Base-by-base conservation (phyloP, 257 asterid genomes). In the Ilex asprella region DNA sequence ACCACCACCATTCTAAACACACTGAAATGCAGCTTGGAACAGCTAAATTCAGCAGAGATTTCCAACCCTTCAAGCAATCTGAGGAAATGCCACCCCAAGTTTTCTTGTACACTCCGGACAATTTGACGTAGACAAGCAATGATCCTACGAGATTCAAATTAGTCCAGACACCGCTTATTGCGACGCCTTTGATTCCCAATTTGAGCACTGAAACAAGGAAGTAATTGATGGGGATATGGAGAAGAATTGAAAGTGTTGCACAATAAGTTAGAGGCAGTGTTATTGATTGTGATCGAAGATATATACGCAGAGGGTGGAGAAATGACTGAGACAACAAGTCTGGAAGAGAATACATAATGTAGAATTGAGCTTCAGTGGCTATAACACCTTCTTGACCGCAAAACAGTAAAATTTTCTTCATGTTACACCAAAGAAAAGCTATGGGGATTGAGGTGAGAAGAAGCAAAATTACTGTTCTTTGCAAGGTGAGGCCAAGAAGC, bases 1-100 rank as follows among this genome's bases (percentile, higher is more conserved):
- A 89, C 97, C 97, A 89, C 97, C 97, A 89, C 97, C 97, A 89
- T 50, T 89, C 97, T 0, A 89, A 75, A 39, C 97, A 89, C 0
- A 89, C 95, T 0, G 95, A 86, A 67, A 89, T 63, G 80, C 97
- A 89, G 80, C 94, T 89, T 0, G 95, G 95, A 12, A 89, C 67
- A 10, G 95, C 92, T 9, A 89, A 66, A 59, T 75, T 58, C 13
- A 86, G 29, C 12, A 89, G 74, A 0, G 81, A 49, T 68, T 79
- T 82, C 91, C 93, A 89, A 1, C 82, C 95, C 50, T 55, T 81
- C 1, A 86, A 50, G 67, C 91, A 86, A 32, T 89, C 89, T 15
- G 30, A 30, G 0, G 87, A 75, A 0, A 84, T 12, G 2, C 82
- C 77, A 30, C 60, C 81, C 95, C 97, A 86, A 0, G 95, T 86